Evolutionary conservation across 805 yeast genomes (phyloP).

Genomic region (Wickerhamomyces xylosicus): DNA sequence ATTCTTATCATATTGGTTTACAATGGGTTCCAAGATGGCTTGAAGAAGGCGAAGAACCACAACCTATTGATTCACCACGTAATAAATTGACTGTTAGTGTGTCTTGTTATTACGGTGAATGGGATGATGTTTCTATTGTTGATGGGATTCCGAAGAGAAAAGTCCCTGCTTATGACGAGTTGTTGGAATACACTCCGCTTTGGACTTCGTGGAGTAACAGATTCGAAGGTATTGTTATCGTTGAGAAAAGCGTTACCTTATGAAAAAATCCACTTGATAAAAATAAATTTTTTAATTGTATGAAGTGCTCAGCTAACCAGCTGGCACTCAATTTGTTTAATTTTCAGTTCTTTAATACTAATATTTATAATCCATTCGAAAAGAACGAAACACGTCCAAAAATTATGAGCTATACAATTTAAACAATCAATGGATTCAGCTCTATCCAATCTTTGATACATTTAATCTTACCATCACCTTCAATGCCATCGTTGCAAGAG

Average conservation of each 20-base stretch:
- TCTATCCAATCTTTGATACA: constrained; percentile 16
- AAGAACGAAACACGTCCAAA: no score
- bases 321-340: no score
- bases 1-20: constrained; percentile 46
- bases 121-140: constrained; percentile 31
- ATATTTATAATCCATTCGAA: no score
- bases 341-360: no score
- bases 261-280: constrained; percentile 11
- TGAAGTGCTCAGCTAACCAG: no score
- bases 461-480: constrained; percentile 10
- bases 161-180: constrained; percentile 65
- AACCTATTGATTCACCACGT: constrained; percentile 18
- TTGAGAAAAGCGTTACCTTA: constrained; percentile 37
- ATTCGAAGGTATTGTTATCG: constrained; percentile 59
- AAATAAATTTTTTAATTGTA: no score
- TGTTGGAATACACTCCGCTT: constrained; percentile 56
- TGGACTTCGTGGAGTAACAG: constrained; percentile 55
- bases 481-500: constrained; percentile 9
- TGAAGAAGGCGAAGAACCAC: constrained; percentile 22
- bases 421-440: constrained; percentile 7
- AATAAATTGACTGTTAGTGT: constrained; percentile 44
- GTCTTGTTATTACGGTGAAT: constrained; percentile 74
- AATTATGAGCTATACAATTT: no score
- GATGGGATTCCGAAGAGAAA: constrained; percentile 30
- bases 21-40: constrained; percentile 68